Evolutionary conservation across 768 basidiomycete genomes (phyloP), one percentile per base, ranked within the genome.

Genomic region (Rubroboletus pulcherrimus): DNA sequence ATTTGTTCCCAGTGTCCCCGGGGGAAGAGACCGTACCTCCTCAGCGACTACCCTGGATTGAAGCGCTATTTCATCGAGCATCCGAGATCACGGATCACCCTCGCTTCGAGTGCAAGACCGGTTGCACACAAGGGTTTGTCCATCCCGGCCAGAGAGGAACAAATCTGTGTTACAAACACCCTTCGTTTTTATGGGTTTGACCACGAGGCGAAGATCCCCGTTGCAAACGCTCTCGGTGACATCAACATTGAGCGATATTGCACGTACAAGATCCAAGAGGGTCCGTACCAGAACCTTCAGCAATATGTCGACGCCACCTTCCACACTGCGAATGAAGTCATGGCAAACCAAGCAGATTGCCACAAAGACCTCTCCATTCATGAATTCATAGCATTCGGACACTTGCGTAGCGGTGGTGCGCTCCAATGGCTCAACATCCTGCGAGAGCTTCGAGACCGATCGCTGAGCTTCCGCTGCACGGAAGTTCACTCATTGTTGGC

Each of bases 401-500:
- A 70, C 45, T 57, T 83, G 40, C 77, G 81, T 5, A 71, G 75
- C n/a, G 80, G 82, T 1, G 56, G 67, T 0, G 60, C 49, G 1
- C 61, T 83, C 0, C 82, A 83, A 44, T 82, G 80, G 81, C 61
- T 75, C 34, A 83, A 82, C 51, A 75, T 83, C 24, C 52, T 72
- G 17, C 72, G 75, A 21, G 78, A 76, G 55, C 59, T 83, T 14
- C 70, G 68, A 5, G 68, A 66, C 1, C 66, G 71, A 26, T 56
- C 60, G 0, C 55, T 84, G 40, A 73, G 65, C 5, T 75, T 84
- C 47, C 66, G 70, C 21, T 49, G 60, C 6, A 66, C 69, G 1
- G 76, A 74, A 12, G 75, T 82, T 0, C 71, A 80, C 46, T 46
- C 65, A 0, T 66, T 83, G 4, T 17, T 82, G 1, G 64, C 60